These are phyloP conservation scores for Phytophthora hibernalis DNA, from an alignment of 352 stramenopile genomes.

Conservation along the genomic window DNA sequence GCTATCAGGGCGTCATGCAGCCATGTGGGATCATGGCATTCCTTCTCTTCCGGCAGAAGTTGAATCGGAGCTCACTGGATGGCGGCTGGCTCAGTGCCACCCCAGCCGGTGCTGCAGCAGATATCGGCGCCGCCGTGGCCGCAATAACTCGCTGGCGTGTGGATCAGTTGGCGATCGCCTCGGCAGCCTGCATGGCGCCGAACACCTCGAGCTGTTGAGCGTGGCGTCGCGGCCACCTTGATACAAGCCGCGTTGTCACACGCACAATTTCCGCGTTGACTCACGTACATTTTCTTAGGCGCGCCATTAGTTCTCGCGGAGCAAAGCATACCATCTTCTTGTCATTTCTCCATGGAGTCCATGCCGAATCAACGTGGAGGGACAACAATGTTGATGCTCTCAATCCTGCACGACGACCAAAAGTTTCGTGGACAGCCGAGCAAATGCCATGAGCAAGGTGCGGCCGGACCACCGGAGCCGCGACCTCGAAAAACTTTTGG, in stretches of 20 bases:
- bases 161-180: slow-evolving; percentile 20
- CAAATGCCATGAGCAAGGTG: slow-evolving; percentile 16
- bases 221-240: slow-evolving; percentile 13
- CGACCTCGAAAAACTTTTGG: slow-evolving; percentile 3
- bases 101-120: slow-evolving; percentile 29
- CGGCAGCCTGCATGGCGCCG: slow-evolving; percentile 7
- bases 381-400: slow-evolving; percentile 23
- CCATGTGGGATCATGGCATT: slow-evolving; percentile 11
- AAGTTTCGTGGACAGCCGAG: slow-evolving; percentile 35
- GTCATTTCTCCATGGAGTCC: too few species aligned
- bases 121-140: slow-evolving; percentile 5
- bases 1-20: background rate
- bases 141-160: slow-evolving; percentile 10
- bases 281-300: slow-evolving; percentile 11
- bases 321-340: slow-evolving; percentile 43
- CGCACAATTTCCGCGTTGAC: slow-evolving; percentile 12
- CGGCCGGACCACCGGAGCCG: slow-evolving; percentile 23
- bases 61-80: slow-evolving; percentile 30
- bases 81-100: background rate
- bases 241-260: slow-evolving; percentile 19
- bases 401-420: slow-evolving; percentile 14
- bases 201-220: too few species aligned
- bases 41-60: slow-evolving; percentile 19
- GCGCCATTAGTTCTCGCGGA: slow-evolving; percentile 11
- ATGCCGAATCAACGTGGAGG: too few species aligned